Evolutionary conservation across 345 rosid genomes (phyloP), one percentile per base, ranked within the genome.

Genomic region (Odontarrhena argentea): DNA sequence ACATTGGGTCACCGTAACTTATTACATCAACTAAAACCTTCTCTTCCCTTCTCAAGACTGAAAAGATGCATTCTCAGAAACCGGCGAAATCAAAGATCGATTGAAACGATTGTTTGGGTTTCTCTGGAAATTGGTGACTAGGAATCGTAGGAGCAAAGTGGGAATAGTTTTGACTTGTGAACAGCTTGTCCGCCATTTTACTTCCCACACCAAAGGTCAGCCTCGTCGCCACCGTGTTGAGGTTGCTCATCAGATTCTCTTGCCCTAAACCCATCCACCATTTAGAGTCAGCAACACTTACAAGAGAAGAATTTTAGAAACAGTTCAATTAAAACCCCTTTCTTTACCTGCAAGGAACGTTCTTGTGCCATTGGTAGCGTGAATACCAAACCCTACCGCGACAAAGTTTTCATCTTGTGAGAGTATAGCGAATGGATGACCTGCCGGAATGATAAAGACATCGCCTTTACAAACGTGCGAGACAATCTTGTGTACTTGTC

Each of bases 331-430:
- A 9, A 7, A 32, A 62, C 1, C 2, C 12, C 24, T 60, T 43
- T 26, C 24, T 55, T 55, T 52, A 80, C 87, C 82, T 61, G 85
- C 83, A 46, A 84, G 84, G 78, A 80, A 84, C 74, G 76, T 77
- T 63, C 81, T 72, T 44, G 75, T 51, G 72, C 67, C 60, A 49
- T 71, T 62, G 25, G 4, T 36, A 1, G 84, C 83, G 49, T 79
- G 68, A 37, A 84, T 70, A 28, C 79, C 84, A 52, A 84, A 80
- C 36, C 83, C 85, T 28, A 79, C 30, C n/a, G 64, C 42, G 0
- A 43, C 44, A 32, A 79, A 57, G 49, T 82, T 61, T 32, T 79
- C 28, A 11, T 69, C 59, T 14, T 37, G 74, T 0, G 80, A 50
- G 7, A 76, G 8, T 8, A 73, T 7, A 11, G 84, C 69, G 1